phyloP scores from a whole-genome alignment of 257 asterid species.

The Handroanthus guayacan region DNA sequence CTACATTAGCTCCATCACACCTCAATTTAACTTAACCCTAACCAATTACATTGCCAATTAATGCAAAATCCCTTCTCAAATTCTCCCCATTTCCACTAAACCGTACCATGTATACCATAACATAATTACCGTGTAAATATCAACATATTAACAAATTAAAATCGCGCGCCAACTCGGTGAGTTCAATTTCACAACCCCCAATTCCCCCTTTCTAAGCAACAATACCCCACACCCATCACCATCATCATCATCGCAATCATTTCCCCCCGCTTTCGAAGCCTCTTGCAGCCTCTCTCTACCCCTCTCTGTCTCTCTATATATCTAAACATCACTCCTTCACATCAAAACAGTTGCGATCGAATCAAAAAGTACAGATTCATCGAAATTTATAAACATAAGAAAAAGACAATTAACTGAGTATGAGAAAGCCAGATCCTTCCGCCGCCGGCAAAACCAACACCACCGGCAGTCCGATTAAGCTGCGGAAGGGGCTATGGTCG shows the following conservation, averaged over 20 bases:
- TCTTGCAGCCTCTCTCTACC: constrained; percentile 5
- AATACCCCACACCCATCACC: constrained; percentile 66
- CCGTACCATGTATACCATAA: not conserved
- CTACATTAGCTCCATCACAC: no score
- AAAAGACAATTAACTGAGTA: constrained; percentile 22
- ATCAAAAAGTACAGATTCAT: not conserved
- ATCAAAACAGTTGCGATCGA: constrained; percentile 53
- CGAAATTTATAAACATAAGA: not conserved
- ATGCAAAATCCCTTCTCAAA: no score
- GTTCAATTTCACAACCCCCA: not conserved
- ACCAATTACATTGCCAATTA: no score
- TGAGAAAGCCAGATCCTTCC: constrained; percentile 57
- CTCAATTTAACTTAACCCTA: no score
- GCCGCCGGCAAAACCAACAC: constrained; percentile 21
- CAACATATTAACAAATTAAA: not conserved
- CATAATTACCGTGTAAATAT: not conserved
- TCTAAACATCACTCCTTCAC: constrained; percentile 44
- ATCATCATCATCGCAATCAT: constrained; percentile 56
- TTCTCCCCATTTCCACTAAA: no score
- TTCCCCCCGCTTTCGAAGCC: constrained; percentile 45
- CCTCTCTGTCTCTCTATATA: constrained; percentile 44
- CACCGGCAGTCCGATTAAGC: constrained; percentile 29
- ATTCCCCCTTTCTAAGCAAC: constrained; percentile 69
- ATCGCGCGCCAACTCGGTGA: not conserved
- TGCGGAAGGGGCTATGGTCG: constrained; percentile 70